Conservation (phyloP, 495 filamentous ascomycete species). For the Xylaria venustula region DNA sequence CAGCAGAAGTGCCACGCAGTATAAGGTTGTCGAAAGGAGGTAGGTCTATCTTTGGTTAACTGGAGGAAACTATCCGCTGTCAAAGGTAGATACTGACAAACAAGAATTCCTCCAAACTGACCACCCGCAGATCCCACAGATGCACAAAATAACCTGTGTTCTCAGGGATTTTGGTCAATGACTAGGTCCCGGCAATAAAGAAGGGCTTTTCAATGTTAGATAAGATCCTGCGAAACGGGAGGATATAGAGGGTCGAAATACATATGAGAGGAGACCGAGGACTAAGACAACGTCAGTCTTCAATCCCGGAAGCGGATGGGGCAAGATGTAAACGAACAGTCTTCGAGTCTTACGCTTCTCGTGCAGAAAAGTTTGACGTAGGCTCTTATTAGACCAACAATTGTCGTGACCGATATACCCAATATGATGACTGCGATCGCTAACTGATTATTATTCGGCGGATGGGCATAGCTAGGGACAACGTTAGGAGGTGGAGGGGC, state of each 20-base stretch:
- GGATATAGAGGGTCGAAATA: neutral
- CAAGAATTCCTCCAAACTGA: neutral
- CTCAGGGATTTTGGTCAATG: neutral
- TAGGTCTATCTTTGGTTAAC: neutral
- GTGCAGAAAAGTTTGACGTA: neutral
- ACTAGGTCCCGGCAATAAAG: too few relatives aligned
- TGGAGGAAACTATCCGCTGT: neutral
- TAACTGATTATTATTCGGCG: neutral
- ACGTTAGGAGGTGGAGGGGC: neutral
- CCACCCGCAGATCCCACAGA: neutral
- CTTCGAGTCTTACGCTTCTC: too few relatives aligned
- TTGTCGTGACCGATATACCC: neutral
- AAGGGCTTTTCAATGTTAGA: too few relatives aligned
- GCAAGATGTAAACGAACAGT: too few relatives aligned
- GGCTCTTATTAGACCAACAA: neutral
- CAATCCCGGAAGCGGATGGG: neutral
- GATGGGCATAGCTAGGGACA: neutral
- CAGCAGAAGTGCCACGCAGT: neutral
- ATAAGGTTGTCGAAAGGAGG: neutral
- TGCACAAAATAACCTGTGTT: neutral
- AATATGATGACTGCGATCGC: neutral
- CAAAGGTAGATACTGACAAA: neutral
- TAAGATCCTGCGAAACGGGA: too few relatives aligned
- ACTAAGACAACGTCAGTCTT: neutral
- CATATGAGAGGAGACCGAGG: neutral